Base-by-base conservation (phyloP, 1,284 basidiomycete species). In the Boletus sp. region DNA sequence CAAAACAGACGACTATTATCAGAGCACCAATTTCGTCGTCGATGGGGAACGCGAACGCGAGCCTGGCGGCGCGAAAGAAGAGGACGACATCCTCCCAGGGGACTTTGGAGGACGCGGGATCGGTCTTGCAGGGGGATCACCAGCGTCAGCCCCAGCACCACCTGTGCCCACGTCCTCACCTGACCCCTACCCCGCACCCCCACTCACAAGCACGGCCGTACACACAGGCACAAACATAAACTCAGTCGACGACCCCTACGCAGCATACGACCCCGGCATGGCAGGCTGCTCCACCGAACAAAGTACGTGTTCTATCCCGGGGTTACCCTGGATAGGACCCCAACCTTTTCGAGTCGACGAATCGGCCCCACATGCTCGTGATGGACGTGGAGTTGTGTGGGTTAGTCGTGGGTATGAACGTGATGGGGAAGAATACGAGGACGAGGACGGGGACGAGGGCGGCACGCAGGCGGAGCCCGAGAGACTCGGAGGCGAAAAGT, bases 261-360 rank as follows among this genome's bases (percentile, higher is more conserved):
- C 56, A 7, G 64, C 37, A 1, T 62, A 66, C 36, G 65, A 66
- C 20, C 64, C 67, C 8, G 67, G 67, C 13, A 66, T 66, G 65
- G 67, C 65, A 20, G 65, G 65, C 6, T 58, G 64, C 39, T 29
- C 61, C n/a, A 18, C 13, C 37, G 56, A 48, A 4, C 44, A 15
- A 0, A 22, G 16, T n/a, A 3, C 52, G 0, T 66, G 65, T 8
- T 16, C n/a, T 3, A 69, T 69, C 15, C 42, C 67, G 0, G 65
- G 67, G 5, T 0, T 61, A 5, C 47, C 41, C 1, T 13, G 18
- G 8, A 49, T 63, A 11, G 59, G 50, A 27, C 33, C 39, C 3
- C 18, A 5, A 4, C 37, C 18, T 1, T n/a, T 16, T 5, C 18
- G 4, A n/a, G 37, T 6, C 29, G 29, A 9, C 29, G 29, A 29